These are phyloP conservation scores for Aspergillus arachidicola DNA, from an alignment of 2,329 filamentous ascomycete species.

Conservation along the genomic window DNA sequence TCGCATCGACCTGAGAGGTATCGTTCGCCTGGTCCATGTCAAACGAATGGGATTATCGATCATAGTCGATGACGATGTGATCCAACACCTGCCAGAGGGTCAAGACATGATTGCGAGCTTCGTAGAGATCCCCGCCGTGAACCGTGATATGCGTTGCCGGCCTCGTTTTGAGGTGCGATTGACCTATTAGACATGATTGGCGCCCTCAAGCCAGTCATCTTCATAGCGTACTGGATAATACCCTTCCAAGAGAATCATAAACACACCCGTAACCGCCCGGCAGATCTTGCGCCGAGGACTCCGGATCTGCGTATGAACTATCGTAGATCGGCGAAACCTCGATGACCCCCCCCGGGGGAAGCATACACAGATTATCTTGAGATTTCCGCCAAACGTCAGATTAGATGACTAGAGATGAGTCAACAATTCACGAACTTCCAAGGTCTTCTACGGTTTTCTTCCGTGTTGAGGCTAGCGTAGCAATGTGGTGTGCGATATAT, in stretches of 20 bases:
- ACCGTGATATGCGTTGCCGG: neutral
- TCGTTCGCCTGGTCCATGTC: slow-evolving; percentile 54
- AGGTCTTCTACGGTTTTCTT: neutral
- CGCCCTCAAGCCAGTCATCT: neutral
- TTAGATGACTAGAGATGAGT: neutral
- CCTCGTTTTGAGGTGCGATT: neutral
- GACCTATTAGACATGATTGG: neutral
- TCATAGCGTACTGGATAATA: neutral
- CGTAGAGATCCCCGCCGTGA: neutral
- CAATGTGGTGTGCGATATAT: no score
- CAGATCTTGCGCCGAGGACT: neutral
- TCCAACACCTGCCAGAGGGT: slow-evolving; percentile 77
- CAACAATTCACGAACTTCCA: neutral
- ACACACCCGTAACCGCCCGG: neutral
- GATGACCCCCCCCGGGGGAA: neutral
- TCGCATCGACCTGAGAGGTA: neutral
- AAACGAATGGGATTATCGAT: slow-evolving; percentile 74
- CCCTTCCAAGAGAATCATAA: neutral
- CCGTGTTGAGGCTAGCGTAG: no score
- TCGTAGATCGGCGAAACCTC: neutral
- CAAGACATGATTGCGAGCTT: slow-evolving; percentile 74
- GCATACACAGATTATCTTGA: neutral
- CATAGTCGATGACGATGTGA: slow-evolving; percentile 82
- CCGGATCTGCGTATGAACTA: neutral
- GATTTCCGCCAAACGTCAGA: neutral